Base-by-base conservation (phyloP, 495 filamentous ascomycete genomes). In the Aspergillus carlsbadensis region DNA sequence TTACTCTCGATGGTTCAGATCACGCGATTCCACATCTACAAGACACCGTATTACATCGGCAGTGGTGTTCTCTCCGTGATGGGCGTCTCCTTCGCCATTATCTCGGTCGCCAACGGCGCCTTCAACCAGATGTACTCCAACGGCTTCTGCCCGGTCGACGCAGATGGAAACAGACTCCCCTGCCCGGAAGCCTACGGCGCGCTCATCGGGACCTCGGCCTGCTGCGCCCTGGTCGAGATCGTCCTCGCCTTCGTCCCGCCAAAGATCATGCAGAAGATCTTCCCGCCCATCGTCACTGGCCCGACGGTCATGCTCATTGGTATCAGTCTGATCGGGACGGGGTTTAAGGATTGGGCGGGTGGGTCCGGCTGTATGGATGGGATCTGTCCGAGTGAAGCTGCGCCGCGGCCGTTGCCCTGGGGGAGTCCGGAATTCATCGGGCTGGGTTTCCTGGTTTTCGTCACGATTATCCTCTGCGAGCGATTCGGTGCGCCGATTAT, bases 11-110 rank as follows among this genome's bases (percentile, higher is more conserved):
- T 81, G 17, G 77, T 96, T 15, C 91, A 96, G 65, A 94, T 96
- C 69, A 89, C 86, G 3, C 75, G 92, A 10, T 88, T 96, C 63
- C 88, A 89, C 64, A 84, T 96, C 54, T 82, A 78, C 42, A 83
- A 82, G 52, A 95, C 91, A 10, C 48, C 56, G 49, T 54, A 96
- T 70, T 94, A 87, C 59, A 71, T 96, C 59, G 91, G 92, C 36
- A 96, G 91, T 0, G 92, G 92, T 5, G 71, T 96, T 36, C 89
- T 96, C 55, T 92, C 89, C 2, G 91, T 96, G n/a, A 89, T 96
- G 20, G 91, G 71, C 21, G 72, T 69, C 29, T 91, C 87, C 1
- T 96, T 96, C 71, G 80, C 91, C 24, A 89, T 91, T 50, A 94
- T 97, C 60, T 88, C 91, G 10, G 86, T 96, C 26, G 89, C 90